Conservation (phyloP, 441 rosid genomes). For the Brassica hybrid region DNA sequence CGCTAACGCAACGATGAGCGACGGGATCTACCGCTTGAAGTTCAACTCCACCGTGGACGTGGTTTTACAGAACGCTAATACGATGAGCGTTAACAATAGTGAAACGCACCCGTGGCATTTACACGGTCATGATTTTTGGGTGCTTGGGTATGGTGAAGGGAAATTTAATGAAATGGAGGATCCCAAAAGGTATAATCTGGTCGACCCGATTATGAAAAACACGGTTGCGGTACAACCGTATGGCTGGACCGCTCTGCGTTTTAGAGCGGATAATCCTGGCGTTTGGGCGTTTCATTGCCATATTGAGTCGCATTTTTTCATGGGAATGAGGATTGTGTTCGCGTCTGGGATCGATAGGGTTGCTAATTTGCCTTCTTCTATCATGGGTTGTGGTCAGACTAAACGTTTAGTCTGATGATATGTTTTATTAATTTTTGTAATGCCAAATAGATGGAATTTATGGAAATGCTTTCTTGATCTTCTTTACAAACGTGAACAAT, state of each 20-base stretch:
- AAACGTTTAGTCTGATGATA: conserved; percentile 5
- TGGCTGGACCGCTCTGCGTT: conserved; percentile 77
- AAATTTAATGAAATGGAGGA: conserved; percentile 54
- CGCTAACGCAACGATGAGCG: conserved; percentile 48
- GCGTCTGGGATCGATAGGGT: conserved; percentile 64
- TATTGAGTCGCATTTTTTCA: conserved; percentile 69
- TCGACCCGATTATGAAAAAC: conserved; percentile 74
- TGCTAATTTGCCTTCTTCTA: conserved; percentile 61
- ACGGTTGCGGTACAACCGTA: conserved; percentile 73
- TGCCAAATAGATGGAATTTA: not conserved
- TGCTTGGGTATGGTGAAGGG: conserved; percentile 65
- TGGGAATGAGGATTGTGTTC: conserved; percentile 81
- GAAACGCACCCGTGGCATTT: conserved; percentile 95
- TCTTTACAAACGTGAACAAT: conserved; percentile 93
- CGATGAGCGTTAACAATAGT: conserved; percentile 44
- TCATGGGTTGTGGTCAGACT: conserved; percentile 67
- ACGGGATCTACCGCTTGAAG: conserved; percentile 50
- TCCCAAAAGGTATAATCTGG: conserved; percentile 52
- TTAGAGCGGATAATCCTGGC: conserved; percentile 70
- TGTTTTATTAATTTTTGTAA: not conserved
- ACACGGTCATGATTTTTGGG: conserved; percentile 93
- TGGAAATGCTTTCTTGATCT: conserved; percentile 72
- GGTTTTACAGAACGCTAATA: conserved; percentile 68
- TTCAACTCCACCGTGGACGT: conserved; percentile 69
- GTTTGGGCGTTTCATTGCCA: conserved; percentile 84